Base-by-base conservation (phyloP, 305 asterid species). In the Fraxinus greggii region DNA sequence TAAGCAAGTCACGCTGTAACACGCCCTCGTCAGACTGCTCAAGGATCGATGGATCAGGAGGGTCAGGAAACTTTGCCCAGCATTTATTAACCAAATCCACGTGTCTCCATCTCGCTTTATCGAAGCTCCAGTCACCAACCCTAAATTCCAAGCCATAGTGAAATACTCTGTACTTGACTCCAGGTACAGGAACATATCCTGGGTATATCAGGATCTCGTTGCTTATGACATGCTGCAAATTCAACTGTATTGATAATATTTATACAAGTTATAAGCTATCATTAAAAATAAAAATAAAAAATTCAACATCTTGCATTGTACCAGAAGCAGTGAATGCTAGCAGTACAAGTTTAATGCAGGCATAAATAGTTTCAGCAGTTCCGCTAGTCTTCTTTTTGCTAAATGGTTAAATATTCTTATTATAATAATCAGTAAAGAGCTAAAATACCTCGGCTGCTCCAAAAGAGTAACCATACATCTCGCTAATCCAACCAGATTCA, bases 381-480 rank as follows among this genome's bases (percentile, higher is more conserved):
- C 59, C 15, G 21, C 59, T 48, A 48, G n/a, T 48, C 21, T 48
- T 48, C 21, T 21, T 48, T 48, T 48, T 4, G 7, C 21, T 48
- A 48, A 48, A 3, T 48, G 59, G 59, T 48, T 48, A 13, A 48
- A 15, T 10, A 21, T n/a, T 35, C 40, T 35, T 7, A 42, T 63
- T 15, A 13, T 7, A 33, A 7, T 54, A 31, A 82, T 24, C 31
- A 7, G 72, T 29, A 13, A 77, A 69, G 32, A 24, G 77, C 2
- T 12, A 21, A 76, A 82, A 42, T 89, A 96, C 98, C 98, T 96
- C 99, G 19, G 98, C 95, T 61, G 97, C 98, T 84, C 92, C 99
- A 78, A 96, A 96, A 75, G 98, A 90, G 90, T 94, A 94, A 77
- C 99, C 99, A 85, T 96, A 94, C 99, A 96, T 96, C 89, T 96